Base-by-base conservation (phyloP, 1,284 basidiomycete genomes). In the Pseudozyma thailandica region DNA sequence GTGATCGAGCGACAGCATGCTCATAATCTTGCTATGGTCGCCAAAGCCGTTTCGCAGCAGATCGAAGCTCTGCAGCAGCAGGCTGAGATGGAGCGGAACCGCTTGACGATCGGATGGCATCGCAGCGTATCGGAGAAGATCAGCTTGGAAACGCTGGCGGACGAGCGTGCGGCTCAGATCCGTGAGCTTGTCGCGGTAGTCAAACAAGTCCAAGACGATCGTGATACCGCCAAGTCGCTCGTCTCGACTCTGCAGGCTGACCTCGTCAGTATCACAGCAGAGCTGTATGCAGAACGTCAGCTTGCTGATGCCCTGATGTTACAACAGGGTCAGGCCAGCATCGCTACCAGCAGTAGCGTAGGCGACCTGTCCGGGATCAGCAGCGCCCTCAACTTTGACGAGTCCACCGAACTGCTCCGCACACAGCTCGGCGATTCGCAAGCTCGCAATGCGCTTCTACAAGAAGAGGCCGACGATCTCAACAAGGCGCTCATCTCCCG, bases 161-260 rank as follows among this genome's bases (percentile, higher is more conserved):
- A 56, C 13, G 63, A 72, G 27, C 54, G 52, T 6, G 45, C 41
- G 12, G 54, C 53, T 0, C 63, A 68, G 41, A 59, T 72, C n/a
- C 55, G 57, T 28, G 63, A 72, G 23, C 59, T 72, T 9, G 64
- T 63, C 13, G 58, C 50, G 9, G 63, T 68, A 45, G 64, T 69
- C 55, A 63, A 58, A 41, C 70, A 72, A 50, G 60, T 72, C 0
- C 64, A 72, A 33, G 55, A 69, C 16, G 70, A 72, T 20, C 57
- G 70, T 1, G 70, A 72, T 31, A 37, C 60, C 10, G 60, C 56
- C 42, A 66, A 68, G 18, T 47, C 50, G 44, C 47, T 62, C 5
- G 69, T 50, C 6, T 26, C 49, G 3, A 31, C 39, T 4, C 48
- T 66, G 12, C 49, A 60, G 18, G 10, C 49, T 2, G 63, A 66